These are phyloP conservation scores for Trametes pubescens DNA, from an alignment of 1,284 basidiomycete species.

Conservation along the genomic window DNA sequence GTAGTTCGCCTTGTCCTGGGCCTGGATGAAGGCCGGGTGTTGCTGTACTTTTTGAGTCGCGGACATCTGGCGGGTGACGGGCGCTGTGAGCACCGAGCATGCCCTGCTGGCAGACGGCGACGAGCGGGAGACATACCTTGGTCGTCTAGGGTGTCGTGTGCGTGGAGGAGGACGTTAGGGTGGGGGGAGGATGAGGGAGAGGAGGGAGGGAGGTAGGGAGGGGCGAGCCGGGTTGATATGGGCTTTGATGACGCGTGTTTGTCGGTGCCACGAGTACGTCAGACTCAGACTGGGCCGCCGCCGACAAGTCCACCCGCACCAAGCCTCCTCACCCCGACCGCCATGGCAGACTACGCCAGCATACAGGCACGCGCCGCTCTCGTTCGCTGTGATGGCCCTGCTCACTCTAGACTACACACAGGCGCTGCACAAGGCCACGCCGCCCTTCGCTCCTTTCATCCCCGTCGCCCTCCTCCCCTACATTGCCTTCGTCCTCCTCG, in stretches of 20 bases:
- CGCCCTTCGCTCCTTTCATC: slow-evolving; percentile 74
- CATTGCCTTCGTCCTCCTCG: slow-evolving; percentile 77
- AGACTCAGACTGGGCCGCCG: slow-evolving; percentile 45
- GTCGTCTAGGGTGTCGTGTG: slow-evolving; percentile 29
- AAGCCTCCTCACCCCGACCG: slow-evolving; percentile 36
- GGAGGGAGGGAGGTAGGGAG: slow-evolving; percentile 33
- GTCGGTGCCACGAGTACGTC: slow-evolving; percentile 45
- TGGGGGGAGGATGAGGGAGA: slow-evolving; percentile 20
- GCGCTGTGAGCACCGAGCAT: slow-evolving; percentile 16
- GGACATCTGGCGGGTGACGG: slow-evolving; percentile 64
- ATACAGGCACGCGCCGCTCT: slow-evolving; percentile 48
- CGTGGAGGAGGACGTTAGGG: neutral
- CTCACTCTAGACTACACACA: slow-evolving; percentile 39
- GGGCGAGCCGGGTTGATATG: slow-evolving; percentile 51
- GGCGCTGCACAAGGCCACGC: slow-evolving; percentile 60
- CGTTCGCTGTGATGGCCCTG: slow-evolving; percentile 8
- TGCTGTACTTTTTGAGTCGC: slow-evolving; percentile 79
- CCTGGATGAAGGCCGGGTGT: slow-evolving; percentile 87
- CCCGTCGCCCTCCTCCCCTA: slow-evolving; percentile 72
- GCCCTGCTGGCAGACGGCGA: neutral
- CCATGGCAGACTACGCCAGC: slow-evolving; percentile 52
- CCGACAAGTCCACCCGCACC: slow-evolving; percentile 37
- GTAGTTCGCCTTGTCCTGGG: slow-evolving; percentile 76
- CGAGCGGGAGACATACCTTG: slow-evolving; percentile 27
- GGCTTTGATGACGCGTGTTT: slow-evolving; percentile 60